phyloP scores from a whole-genome alignment of 495 filamentous ascomycete species.

The Penicillium paxilli region DNA sequence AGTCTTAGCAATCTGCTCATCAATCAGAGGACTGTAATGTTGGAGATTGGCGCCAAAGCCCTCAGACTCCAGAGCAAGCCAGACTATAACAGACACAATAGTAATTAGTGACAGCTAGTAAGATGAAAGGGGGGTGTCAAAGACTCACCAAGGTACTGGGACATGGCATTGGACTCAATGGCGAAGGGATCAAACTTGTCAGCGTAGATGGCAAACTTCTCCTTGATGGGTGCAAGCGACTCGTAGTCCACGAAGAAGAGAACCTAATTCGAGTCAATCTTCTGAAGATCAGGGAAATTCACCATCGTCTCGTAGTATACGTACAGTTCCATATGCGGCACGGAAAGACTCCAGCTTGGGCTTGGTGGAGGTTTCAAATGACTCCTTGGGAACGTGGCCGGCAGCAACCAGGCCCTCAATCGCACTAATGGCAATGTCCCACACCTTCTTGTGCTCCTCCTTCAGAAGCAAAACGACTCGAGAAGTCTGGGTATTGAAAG shows the following conservation, averaged over 20 bases:
- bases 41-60: slow-evolving; percentile 55
- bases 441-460: slow-evolving; percentile 54
- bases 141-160: slow-evolving; percentile 46
- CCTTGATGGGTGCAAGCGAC: slow-evolving; percentile 38
- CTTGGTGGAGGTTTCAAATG: slow-evolving; percentile 42
- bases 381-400: slow-evolving; percentile 36
- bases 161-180: slow-evolving; percentile 52
- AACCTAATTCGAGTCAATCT: slow-evolving; percentile 24
- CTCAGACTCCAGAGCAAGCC: slow-evolving; percentile 50
- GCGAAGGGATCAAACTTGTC: slow-evolving; percentile 53
- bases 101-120: no score
- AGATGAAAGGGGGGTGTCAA: not conserved
- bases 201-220: slow-evolving; percentile 44
- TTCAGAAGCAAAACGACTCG: slow-evolving; percentile 48
- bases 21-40: slow-evolving; percentile 56
- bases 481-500: slow-evolving; percentile 56
- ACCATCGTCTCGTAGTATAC: not conserved
- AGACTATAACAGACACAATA: slow-evolving; percentile 25
- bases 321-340: slow-evolving; percentile 51
- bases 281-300: not conserved
- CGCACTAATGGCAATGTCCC: slow-evolving; percentile 46
- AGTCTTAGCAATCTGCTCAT: slow-evolving; percentile 40
- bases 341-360: slow-evolving; percentile 43
- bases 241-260: slow-evolving; percentile 53
- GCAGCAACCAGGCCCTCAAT: slow-evolving; percentile 44